Percentiles rank a stretch among this genome's conserved stretches.
Conservation (phyloP, 2,329 filamentous ascomycete genomes). For the Aspergillus quadricinctus region DNA sequence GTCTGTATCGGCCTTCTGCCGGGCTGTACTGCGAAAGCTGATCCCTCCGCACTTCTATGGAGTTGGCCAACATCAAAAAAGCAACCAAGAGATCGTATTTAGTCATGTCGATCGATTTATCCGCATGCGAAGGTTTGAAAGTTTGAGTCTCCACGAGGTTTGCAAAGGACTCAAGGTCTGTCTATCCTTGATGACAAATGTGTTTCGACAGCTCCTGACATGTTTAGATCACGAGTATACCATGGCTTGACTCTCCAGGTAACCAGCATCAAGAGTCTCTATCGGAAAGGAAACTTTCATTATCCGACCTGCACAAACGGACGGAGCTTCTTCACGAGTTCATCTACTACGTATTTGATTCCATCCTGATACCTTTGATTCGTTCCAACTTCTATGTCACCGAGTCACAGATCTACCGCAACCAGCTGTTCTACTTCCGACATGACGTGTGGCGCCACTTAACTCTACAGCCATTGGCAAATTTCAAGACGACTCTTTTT, state of each 20-base stretch:
- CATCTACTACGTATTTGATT: conserved; percentile 90
- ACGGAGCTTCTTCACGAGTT: conserved; percentile 77
- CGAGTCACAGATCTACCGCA: conserved; percentile 75
- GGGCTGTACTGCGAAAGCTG: conserved; percentile 66
- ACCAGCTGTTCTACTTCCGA: conserved; percentile 85
- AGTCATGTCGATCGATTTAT: conserved; percentile 74
- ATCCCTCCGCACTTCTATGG: conserved; percentile 77
- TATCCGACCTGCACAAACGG: conserved; percentile 70
- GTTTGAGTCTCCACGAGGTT: conserved; percentile 71
- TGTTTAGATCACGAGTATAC: conserved; percentile 60
- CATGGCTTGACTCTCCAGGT: conserved; percentile 65
- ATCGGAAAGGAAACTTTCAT: conserved; percentile 53
- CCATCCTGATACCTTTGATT: conserved; percentile 79
- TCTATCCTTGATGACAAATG: background rate
- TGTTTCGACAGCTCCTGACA: background rate
- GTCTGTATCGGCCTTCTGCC: conserved; percentile 81
- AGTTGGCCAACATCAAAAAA: conserved; percentile 43
- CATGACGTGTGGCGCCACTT: conserved; percentile 85
- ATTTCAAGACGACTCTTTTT: conserved; percentile 69
- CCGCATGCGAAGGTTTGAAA: conserved; percentile 73
- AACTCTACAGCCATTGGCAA: conserved; percentile 65
- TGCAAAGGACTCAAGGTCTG: conserved; percentile 69
- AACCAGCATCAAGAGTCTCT: conserved; percentile 28
- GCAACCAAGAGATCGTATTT: conserved; percentile 62
- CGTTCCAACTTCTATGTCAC: conserved; percentile 91